A percentile compares a stretch with the other conserved stretches of the same genome.
These are phyloP conservation scores for Chrysanthemum makinoi DNA, from an alignment of 129 eudicot genomes.

Conservation along the genomic window DNA sequence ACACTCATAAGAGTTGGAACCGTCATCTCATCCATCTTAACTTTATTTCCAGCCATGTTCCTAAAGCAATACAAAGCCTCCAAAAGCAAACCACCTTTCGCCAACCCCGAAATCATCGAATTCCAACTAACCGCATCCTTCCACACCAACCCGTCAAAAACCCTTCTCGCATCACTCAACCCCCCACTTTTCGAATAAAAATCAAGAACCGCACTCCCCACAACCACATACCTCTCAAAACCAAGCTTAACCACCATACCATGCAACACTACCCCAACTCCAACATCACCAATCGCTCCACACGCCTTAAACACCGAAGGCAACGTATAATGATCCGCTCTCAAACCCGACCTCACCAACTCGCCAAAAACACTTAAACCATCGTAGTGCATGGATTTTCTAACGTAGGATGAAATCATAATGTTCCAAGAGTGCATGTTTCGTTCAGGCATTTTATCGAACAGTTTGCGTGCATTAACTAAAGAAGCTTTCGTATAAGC, in stretches of 20 bases:
- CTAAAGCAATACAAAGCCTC: constrained; percentile 38
- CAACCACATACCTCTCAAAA: constrained; percentile 29
- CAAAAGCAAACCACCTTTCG: constrained; percentile 15
- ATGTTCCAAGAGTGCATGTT: constrained; percentile 60
- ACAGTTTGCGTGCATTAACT: constrained; percentile 34
- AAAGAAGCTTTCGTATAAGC: constrained; percentile 27
- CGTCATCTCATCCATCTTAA: constrained; percentile 34
- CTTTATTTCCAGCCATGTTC: constrained; percentile 30
- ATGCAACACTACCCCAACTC: constrained; percentile 36
- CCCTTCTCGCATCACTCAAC: constrained; percentile 22
- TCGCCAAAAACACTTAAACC: constrained; percentile 23
- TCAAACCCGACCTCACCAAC: constrained; percentile 30
- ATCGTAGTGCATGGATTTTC: constrained; percentile 16
- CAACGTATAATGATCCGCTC: constrained; percentile 44
- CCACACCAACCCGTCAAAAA: constrained; percentile 24
- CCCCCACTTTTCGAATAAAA: constrained; percentile 36
- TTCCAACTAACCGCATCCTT: constrained; percentile 40
- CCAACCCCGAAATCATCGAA: constrained; percentile 45
- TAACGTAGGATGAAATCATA: constrained; percentile 43
- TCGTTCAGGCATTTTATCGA: constrained; percentile 35
- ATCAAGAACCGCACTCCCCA: constrained; percentile 40
- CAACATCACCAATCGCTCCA: constrained; percentile 15
- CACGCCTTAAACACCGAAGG: constrained; percentile 38
- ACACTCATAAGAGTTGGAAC: constrained; percentile 39
- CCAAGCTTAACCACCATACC: constrained; percentile 35